Evolutionary conservation across 2,329 filamentous ascomycete species (phyloP).

Genomic region (Cladorrhinum sp.): DNA sequence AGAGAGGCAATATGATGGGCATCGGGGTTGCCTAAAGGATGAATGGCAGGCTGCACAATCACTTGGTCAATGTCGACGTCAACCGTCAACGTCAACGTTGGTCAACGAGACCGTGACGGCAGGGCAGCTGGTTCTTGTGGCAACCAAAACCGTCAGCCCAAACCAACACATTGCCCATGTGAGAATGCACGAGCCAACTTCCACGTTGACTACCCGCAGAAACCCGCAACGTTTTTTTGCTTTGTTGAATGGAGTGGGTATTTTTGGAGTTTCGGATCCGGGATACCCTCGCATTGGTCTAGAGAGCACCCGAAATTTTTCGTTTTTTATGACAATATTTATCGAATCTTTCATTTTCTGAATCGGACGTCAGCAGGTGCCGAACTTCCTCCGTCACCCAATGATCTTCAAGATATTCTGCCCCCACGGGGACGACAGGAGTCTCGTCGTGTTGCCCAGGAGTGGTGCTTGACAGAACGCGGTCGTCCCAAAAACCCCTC

Average conservation of each 20-base stretch:
- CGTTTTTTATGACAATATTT: slow-evolving; percentile 5
- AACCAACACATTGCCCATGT: too few relatives aligned
- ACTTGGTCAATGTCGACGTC: not conserved
- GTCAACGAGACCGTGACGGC: too few relatives aligned
- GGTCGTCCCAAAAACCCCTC: not conserved
- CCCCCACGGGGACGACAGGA: not conserved
- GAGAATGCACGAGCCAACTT: not conserved
- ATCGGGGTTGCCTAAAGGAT: too few relatives aligned
- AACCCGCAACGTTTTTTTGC: not conserved
- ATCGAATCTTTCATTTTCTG: not conserved
- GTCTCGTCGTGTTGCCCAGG: not conserved
- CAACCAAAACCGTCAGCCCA: not conserved
- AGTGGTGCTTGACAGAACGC: not conserved
- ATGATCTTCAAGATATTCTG: not conserved
- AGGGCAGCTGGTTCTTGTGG: too few relatives aligned
- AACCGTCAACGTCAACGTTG: not conserved
- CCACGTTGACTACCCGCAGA: not conserved
- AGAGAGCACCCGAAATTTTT: not conserved
- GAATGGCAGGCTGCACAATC: too few relatives aligned
- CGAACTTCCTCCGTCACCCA: slow-evolving; percentile 2
- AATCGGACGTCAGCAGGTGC: not conserved
- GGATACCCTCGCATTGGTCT: not conserved
- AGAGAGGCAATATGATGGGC: too few relatives aligned
- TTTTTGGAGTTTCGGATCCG: slow-evolving; percentile 3
- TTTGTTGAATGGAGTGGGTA: slow-evolving; percentile 2